Percentiles rank a stretch among this genome's conserved stretches.
These are phyloP conservation scores for Hura crepitans DNA, from an alignment of 441 rosid genomes.

Conservation along the genomic window DNA sequence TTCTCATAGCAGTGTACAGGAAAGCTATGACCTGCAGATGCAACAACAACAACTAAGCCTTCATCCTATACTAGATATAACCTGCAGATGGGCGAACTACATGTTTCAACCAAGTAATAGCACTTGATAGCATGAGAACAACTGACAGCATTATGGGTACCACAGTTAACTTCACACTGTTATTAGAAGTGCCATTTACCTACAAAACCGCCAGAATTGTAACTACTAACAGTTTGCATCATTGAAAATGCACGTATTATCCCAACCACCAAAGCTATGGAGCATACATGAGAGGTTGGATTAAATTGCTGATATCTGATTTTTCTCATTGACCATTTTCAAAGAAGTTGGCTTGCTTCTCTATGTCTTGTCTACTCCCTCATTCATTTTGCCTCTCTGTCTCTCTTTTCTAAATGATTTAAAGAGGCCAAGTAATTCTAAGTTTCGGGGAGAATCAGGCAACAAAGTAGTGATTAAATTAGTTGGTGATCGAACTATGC, in stretches of 20 bases:
- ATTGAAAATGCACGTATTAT: neutral
- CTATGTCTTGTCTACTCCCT: neutral
- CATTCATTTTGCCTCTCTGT: neutral
- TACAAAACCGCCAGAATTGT: neutral
- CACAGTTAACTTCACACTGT: neutral
- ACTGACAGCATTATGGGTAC: neutral
- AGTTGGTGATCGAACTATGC: neutral
- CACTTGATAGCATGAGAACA: neutral
- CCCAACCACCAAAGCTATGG: neutral
- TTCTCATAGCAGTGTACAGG: conserved; percentile 93
- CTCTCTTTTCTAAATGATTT: neutral
- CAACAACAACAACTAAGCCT: too few relatives aligned
- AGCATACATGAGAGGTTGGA: neutral
- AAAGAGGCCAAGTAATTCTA: neutral
- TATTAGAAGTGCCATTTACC: neutral
- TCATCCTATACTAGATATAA: too few relatives aligned
- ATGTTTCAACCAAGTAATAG: too few relatives aligned
- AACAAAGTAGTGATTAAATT: neutral
- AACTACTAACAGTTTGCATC: neutral
- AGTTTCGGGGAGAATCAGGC: too few relatives aligned
- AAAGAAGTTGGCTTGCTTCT: neutral
- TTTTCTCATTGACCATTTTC: neutral
- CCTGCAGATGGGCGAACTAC: too few relatives aligned
- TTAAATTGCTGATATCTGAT: neutral
- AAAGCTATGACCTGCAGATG: conserved; percentile 90